Evolutionary conservation across 2,329 filamentous ascomycete species (phyloP).

Genomic region (Monilinia fructigena): DNA sequence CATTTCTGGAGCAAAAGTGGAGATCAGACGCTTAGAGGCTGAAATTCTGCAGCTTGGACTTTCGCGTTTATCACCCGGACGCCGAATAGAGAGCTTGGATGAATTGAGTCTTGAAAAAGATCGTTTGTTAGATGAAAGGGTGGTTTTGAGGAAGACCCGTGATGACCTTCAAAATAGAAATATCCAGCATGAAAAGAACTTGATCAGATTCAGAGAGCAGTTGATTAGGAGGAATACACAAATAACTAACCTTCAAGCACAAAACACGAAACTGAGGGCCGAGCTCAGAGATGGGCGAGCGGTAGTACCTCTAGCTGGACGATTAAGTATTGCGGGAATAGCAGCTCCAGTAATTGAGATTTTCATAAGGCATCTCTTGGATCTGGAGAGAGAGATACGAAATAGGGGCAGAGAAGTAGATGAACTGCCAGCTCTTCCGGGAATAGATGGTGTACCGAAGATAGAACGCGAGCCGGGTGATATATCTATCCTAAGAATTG

Average conservation of each 20-base stretch:
- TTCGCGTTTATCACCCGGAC: neutral
- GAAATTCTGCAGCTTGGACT: neutral
- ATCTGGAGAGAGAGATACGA: neutral
- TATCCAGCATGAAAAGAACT: neutral
- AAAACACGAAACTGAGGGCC: neutral
- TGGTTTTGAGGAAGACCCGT: neutral
- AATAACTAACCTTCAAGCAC: neutral
- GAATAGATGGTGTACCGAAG: neutral
- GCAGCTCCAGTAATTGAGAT: neutral
- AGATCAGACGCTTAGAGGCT: neutral
- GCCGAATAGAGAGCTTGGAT: neutral
- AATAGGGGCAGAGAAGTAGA: neutral
- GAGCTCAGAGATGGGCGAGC: neutral
- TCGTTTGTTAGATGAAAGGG: neutral
- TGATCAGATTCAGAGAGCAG: neutral
- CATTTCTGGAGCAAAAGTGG: neutral
- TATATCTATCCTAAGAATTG: neutral
- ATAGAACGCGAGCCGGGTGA: slow-evolving; percentile 4
- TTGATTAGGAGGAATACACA: neutral
- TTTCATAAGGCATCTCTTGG: neutral
- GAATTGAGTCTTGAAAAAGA: neutral
- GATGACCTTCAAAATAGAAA: neutral
- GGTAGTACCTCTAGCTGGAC: neutral
- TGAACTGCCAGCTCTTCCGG: neutral
- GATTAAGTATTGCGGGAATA: neutral